A percentile compares a stretch with the other conserved stretches of the same genome.
phyloP scores from a whole-genome alignment of 2,329 filamentous ascomycete genomes.

The Periconia sp. region DNA sequence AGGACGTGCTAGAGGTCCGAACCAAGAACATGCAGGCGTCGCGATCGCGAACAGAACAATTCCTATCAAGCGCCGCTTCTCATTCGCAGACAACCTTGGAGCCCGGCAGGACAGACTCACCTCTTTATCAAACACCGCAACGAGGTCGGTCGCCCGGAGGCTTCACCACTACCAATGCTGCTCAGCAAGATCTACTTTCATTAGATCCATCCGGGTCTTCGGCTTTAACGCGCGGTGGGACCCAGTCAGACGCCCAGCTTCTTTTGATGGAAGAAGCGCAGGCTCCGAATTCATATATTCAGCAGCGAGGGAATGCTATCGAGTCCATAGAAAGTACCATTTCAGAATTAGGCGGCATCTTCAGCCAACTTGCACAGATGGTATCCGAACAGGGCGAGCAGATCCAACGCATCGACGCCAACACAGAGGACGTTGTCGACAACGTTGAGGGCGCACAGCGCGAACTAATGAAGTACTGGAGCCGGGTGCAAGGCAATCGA shows the following conservation, averaged over 20 bases:
- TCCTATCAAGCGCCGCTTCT: constrained; percentile 86
- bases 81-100: constrained; percentile 68
- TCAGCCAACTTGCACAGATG: constrained; percentile 94
- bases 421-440: constrained; percentile 96
- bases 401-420: constrained; percentile 96
- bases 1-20: constrained; percentile 92
- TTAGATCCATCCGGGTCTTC: constrained; percentile 70
- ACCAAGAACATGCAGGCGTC: constrained; percentile 98
- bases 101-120: constrained; percentile 77
- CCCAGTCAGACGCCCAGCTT: constrained; percentile 81
- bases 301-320: constrained; percentile 92
- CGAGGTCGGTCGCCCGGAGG: constrained; percentile 63
- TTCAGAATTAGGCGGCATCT: constrained; percentile 87
- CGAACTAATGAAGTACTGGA: constrained; percentile 97
- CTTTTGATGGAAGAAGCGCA: constrained; percentile 89
- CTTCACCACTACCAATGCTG: constrained; percentile 53
- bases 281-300: constrained; percentile 84
- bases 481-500: constrained; percentile 87
- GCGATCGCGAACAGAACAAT: constrained; percentile 90
- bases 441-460: constrained; percentile 97
- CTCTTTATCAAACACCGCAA: constrained; percentile 81
- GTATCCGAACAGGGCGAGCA: constrained; percentile 97
- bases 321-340: constrained; percentile 97
- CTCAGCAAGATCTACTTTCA: constrained; percentile 72
- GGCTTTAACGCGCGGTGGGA: constrained; percentile 52